Conservation (phyloP, 108 stramenopile species). For the Stephanodiscus triporus region DNA sequence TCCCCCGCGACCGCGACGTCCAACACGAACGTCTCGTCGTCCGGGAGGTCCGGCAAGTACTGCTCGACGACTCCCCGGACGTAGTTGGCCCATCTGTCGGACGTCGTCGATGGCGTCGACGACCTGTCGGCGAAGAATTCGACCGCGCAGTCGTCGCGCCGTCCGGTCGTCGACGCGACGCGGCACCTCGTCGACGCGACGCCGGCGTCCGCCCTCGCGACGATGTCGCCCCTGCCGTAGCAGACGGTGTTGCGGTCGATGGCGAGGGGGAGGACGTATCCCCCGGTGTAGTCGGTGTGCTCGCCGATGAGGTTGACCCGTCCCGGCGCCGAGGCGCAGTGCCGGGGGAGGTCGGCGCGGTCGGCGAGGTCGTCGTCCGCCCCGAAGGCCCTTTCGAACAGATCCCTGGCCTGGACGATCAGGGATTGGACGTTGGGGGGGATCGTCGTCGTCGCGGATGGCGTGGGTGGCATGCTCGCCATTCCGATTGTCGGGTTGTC, state of each 20-base stretch:
- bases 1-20: conserved; percentile 75
- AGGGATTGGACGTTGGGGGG: conserved; percentile 34
- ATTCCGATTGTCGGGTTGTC: no score
- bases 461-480: neutral
- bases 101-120: conserved; percentile 59
- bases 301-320: conserved; percentile 94
- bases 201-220: conserved; percentile 13
- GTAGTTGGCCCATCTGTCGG: conserved; percentile 85
- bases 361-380: conserved; percentile 3
- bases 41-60: conserved; percentile 78
- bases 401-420: conserved; percentile 37
- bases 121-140: conserved; percentile 50
- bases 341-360: neutral
- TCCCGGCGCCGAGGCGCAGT: conserved; percentile 69
- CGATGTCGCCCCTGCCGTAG: conserved; percentile 61
- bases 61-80: conserved; percentile 88
- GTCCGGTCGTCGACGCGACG: conserved; percentile 51
- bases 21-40: conserved; percentile 45
- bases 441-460: neutral
- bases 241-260: conserved; percentile 80
- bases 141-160: conserved; percentile 29
- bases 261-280: conserved; percentile 93
- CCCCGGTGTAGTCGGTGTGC: conserved; percentile 97
- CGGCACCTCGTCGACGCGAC: conserved; percentile 35
- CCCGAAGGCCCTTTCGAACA: conserved; percentile 36